Evolutionary conservation across 2,329 filamentous ascomycete species (phyloP), one percentile per base, ranked within the genome.

Genomic region (Xylariaceae sp.): DNA sequence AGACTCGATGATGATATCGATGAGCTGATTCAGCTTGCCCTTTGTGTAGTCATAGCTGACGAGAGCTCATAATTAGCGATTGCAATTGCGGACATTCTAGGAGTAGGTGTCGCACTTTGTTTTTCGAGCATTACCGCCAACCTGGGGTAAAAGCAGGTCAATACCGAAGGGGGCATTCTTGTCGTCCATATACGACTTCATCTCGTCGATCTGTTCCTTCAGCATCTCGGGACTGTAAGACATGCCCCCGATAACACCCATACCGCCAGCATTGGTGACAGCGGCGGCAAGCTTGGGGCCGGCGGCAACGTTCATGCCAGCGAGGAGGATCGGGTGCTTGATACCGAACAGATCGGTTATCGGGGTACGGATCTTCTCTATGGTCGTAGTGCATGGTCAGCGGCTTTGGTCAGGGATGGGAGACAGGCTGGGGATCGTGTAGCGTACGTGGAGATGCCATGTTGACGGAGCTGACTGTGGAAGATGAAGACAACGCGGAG

Each of bases 281-380:
- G 94, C 94, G 33, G 94, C 94, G 48, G 94, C 94, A 67, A 99
- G 86, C 81, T 91, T 95, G 50, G 94, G 94, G 46, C 94, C 94
- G 54, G 94, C 94, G 51, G 94, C 94, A 59, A 97, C 94, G 81
- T 99, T 97, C 94, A 99, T 99, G 72, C 94, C 94, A 64, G 94
- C 94, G 57, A 99, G 86, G 67, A 99, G 79, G 69, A 99, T 80
- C 53, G 94, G 94, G 76, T 99, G 94, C 73, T 96, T 90, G 83
- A 99, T 97, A 80, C 90, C 89, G 76, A 99, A 88, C 60, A 97
- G 88, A 82, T 97, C 93, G 64, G 94, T 99, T 66, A 92, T 80
- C 62, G 89, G 86, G 48, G 94, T 99, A 68, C 89, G 89, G 73
- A 99, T 87, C 79, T 89, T 81, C 78, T 94, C 89, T 93, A 72